Evolutionary conservation across 2,329 filamentous ascomycete species (phyloP), one percentile per base, ranked within the genome.

Genomic region (Monilinia laxa): DNA sequence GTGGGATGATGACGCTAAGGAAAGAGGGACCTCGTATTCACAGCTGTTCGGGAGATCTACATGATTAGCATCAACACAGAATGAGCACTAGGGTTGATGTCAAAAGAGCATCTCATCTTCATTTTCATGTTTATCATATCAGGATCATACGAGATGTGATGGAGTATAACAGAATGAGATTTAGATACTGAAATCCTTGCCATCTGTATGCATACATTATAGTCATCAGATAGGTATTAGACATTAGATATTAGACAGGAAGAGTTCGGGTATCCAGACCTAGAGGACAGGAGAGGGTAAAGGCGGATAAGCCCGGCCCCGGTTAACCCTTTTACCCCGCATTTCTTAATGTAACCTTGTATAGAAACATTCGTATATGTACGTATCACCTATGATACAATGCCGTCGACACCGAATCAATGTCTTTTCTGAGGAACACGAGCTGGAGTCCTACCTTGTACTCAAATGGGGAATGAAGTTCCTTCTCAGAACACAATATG

Each of bases 21-120:
- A 52, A 52, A n/a, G 23, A 60, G 49, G 57, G 58, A 60, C 23
- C 58, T 60, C 58, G 45, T 60, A 60, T 60, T 60, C 45, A 60
- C 45, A 20, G 45, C 20, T 9, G 47, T 25, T 23, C 57, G n/a
- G 28, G 25, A 60, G 58, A 60, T 38, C 58, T 38, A 51, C 38
- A 40, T 40, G 38, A 40, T 40, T 47, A 35, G 31, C 31, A 35
- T 35, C 31, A 35, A 35, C 5, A 35, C 31, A 35, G 31, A 42
- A 38, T 57, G 55, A 40, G n/a, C 18, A 42, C n/a, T n/a, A 57
- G 18, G 35, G 31, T 42, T 57, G 14, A 28, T 40, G 54, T 40
- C 35, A 14, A 14, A 56, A 14, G 14, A 56, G 18, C 7, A 40
- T 9, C 20, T 56, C 7, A 40, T 23, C 23, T 25, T 20, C 14